A percentile compares a stretch with the other conserved stretches of the same genome.
Conservation (phyloP, 108 stramenopile genomes). For the Aurantiochytrium sp. region DNA sequence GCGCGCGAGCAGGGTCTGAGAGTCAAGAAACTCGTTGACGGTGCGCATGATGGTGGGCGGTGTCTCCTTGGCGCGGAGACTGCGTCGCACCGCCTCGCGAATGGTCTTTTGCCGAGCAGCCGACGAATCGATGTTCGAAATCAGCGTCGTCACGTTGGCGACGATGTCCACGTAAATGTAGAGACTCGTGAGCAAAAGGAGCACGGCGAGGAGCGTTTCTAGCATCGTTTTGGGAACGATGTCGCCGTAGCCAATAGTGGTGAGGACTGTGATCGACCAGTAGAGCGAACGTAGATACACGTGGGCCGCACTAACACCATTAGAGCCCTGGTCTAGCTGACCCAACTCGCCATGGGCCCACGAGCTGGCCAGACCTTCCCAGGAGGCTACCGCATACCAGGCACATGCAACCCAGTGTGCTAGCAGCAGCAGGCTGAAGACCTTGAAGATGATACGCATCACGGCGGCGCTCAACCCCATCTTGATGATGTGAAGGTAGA, state of each 20-base stretch:
- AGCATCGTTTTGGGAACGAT: constrained; percentile 50
- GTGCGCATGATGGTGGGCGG: neutral
- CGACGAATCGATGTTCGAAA: constrained; percentile 55
- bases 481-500: neutral
- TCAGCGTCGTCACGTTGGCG: constrained; percentile 57
- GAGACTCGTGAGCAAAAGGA: constrained; percentile 47
- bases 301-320: neutral
- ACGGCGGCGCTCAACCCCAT: neutral
- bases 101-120: neutral
- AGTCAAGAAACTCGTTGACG: neutral
- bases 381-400: neutral
- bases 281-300: constrained; percentile 46
- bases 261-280: constrained; percentile 63
- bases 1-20: neutral
- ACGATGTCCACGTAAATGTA: constrained; percentile 55
- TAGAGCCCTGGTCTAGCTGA: neutral
- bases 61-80: neutral
- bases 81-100: neutral
- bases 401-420: neutral
- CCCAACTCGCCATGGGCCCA: neutral
- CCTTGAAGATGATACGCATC: neutral
- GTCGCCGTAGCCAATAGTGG: constrained; percentile 76
- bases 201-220: constrained; percentile 51
- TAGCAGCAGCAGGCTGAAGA: neutral
- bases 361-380: neutral